Base-by-base conservation (phyloP, 495 filamentous ascomycete genomes). In the Penicillium lividum region DNA sequence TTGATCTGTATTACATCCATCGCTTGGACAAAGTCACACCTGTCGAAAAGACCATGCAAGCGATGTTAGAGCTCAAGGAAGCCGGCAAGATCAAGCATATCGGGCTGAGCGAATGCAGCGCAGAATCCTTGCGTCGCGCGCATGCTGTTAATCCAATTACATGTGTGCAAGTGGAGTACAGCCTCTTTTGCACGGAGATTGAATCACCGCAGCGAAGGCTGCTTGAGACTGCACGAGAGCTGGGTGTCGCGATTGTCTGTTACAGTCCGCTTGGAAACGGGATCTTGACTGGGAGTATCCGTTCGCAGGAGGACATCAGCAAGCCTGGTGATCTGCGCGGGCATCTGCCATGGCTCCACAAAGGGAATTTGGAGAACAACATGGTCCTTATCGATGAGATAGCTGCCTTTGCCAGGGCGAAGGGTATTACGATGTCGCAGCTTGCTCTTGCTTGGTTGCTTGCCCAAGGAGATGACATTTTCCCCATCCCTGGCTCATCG, bases 121-220 rank as follows among this genome's bases (percentile, higher is more conserved):
- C 84, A 0, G 70, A 77, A 4, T 83, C 86, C 0, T 73, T 90
- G 15, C 82, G 84, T 0, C 82, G 87, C 16, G 88, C 88, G 0
- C 64, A 77, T 62, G 81, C 79, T 44, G 68, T 89, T 1, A 77
- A 83, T 38, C 86, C 79, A 3, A 81, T 91, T 25, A 63, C 79
- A n/a, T 81, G 80, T 15, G 80, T 86, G n/a, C 83, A 92, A 68
- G 70, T 89, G 11, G 87, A 90, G 64, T 89, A 87, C 67, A 81
- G 73, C 0, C 80, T 82, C 0, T 88, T 85, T 58, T 66, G 72
- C 1, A 74, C 79, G 28, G 85, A 87, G 5, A 85, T 89, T 49
- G 85, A 89, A 67, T 69, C 65, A 0, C 67, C 76, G 0, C 57
- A 81, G 16, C 76, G 76, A 1, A 58, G 66, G 18, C 68, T 89